A percentile compares a stretch with the other conserved stretches of the same genome.
These are phyloP conservation scores for Litsea cubeba DNA, from an alignment of 164 flowering plant species.

Conservation along the genomic window DNA sequence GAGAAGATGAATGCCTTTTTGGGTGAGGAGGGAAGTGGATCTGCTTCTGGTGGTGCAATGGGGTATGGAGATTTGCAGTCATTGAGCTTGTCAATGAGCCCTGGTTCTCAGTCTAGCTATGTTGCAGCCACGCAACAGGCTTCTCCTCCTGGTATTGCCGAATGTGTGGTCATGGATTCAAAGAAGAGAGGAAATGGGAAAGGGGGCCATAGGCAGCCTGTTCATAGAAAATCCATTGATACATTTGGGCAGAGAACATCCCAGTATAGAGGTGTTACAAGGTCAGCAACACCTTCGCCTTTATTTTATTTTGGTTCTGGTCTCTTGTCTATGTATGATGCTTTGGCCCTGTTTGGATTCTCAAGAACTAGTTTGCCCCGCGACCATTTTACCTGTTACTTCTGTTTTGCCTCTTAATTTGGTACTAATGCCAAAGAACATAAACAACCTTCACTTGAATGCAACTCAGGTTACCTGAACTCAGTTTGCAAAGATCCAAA, in stretches of 20 bases:
- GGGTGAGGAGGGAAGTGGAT: slow-evolving; percentile 30
- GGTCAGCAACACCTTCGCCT: slow-evolving; percentile 27
- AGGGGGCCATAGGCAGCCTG: slow-evolving; percentile 51
- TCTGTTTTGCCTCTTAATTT: too few species aligned
- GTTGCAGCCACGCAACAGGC: slow-evolving; percentile 44
- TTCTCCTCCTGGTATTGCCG: slow-evolving; percentile 35
- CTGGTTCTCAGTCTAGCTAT: slow-evolving; percentile 76
- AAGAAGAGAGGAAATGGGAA: slow-evolving; percentile 60
- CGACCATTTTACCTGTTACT: too few species aligned
- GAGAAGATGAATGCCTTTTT: slow-evolving; percentile 26
- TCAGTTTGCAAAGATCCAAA: too few species aligned
- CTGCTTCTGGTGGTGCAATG: slow-evolving; percentile 29
- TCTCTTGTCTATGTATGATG: not conserved
- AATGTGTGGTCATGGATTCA: slow-evolving; percentile 33
- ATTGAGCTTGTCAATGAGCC: slow-evolving; percentile 79
- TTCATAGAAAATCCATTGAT: slow-evolving; percentile 76
- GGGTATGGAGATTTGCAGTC: slow-evolving; percentile 67
- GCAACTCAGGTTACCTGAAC: too few species aligned
- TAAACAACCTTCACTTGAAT: too few species aligned
- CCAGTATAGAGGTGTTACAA: slow-evolving; percentile 82
- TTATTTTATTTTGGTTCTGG: not conserved
- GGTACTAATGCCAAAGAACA: too few species aligned
- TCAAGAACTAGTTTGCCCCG: not conserved
- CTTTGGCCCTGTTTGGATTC: not conserved
- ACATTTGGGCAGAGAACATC: slow-evolving; percentile 90